Evolutionary conservation across 306 rosid species (phyloP), one percentile per base, ranked within the genome.

Genomic region (Psophocarpus tetragonolobus): DNA sequence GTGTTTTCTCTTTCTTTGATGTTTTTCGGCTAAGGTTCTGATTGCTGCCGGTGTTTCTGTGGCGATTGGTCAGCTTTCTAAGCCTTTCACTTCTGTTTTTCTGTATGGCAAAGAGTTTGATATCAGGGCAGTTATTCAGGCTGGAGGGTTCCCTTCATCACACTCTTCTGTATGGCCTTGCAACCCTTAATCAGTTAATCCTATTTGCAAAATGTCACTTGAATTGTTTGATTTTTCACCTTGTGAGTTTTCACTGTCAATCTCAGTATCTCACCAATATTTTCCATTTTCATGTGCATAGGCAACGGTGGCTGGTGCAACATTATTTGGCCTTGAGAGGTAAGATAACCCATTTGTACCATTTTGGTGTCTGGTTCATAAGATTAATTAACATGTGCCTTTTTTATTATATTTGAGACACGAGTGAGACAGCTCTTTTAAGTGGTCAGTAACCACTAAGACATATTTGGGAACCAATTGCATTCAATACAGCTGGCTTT

Each of bases 71-170:
- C 97, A 94, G 85, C 82, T 94, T 53, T 85, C 89, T 33, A 94
- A 94, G 90, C 98, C 97, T 9, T 81, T 90, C 71, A 76, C 90
- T 73, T 87, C 91, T 74, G 88, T 89, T 30, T 20, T 92, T 44
- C 80, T 92, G 3, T 87, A 94, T 36, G 90, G 97, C 26, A 90
- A 87, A 77, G 88, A 85, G 30, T 90, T 94, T 69, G 91, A 92
- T 87, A 3, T 92, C 83, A 94, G 84, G 77, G 65, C 89, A 1
- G 1, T 70, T 76, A 0, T 87, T 85, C 92, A 87, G 67, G 89
- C 97, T 24, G 98, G 97, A 71, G 98, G 98, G 44, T 94, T 94
- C 79, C 97, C 98, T 54, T 94, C 98, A 3, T 78, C 97, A 15
- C 98, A 94, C 83, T 90, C 98, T 76, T 92, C 98, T 48, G 98